Percentiles rank a stretch among this genome's conserved stretches.
Conservation (phyloP, 2,329 filamentous ascomycete genomes). For the Diaporthe sp. region DNA sequence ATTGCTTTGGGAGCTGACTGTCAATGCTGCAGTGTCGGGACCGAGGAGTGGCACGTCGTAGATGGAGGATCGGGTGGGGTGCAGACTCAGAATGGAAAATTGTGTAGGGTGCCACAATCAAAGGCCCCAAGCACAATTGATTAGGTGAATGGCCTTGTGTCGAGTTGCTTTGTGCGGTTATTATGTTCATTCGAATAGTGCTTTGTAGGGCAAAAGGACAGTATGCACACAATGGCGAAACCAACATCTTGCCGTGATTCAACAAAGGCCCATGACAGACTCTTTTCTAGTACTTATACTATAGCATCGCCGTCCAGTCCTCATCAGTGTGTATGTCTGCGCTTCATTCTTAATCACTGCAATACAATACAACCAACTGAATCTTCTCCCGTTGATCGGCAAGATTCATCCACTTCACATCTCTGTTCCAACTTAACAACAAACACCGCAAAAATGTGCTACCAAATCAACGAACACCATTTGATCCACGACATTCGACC, state of each 20-base stretch:
- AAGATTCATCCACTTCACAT: neutral
- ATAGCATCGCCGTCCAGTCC: neutral
- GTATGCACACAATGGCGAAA: neutral
- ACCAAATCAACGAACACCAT: neutral
- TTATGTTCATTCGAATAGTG: neutral
- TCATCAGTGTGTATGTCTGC: neutral
- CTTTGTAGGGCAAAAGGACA: neutral
- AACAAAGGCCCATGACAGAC: neutral
- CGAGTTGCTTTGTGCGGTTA: neutral
- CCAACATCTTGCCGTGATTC: neutral
- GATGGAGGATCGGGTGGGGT: constrained; percentile 8
- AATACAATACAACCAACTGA: neutral
- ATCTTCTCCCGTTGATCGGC: constrained; percentile 1
- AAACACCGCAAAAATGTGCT: neutral
- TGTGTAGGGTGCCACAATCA: constrained; percentile 5
- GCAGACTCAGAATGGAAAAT: constrained; percentile 38
- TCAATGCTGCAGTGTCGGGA: constrained; percentile 29
- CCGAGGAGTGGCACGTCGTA: constrained; percentile 30
- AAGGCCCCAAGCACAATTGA: neutral
- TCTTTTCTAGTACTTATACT: neutral
- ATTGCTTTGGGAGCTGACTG: neutral
- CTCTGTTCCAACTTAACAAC: neutral
- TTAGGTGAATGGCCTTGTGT: constrained; percentile 1
- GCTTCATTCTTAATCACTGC: neutral
- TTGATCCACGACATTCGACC: neutral